Evolutionary conservation across 1,284 basidiomycete species (phyloP), one percentile per base, ranked within the genome.

Genomic region (Farysia itapuensis): DNA sequence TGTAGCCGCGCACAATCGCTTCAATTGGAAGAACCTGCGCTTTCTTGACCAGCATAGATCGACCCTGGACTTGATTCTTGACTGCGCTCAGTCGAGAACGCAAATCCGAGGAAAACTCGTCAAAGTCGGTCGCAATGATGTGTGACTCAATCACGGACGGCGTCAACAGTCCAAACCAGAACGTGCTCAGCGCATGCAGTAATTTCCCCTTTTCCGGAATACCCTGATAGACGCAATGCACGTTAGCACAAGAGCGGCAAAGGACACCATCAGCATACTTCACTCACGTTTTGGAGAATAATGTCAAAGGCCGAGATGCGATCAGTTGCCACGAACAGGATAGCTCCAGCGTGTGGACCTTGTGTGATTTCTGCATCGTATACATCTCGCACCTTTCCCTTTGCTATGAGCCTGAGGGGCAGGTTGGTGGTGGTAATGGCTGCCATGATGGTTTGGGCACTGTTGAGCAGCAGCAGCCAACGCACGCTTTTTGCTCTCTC

Each of bases 251-350:
- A 28, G 25, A 9, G 25, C n/a, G n/a, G 25, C 9, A 9, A n/a
- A 28, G 9, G n/a, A 28, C 9, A 9, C 9, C n/a, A 9, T 28
- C 25, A 28, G 9, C 9, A 28, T 28, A 28, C 9, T 33, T 11
- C 11, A 52, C 49, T 41, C 36, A 51, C 50, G 37, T 75, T 71
- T 28, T 70, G 60, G 8, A 76, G 61, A 24, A 76, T 87, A 56
- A 97, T 88, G 81, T 99, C 94, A 79, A 91, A 98, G 0, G 94
- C 93, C 16, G 90, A 94, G 75, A 97, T 95, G 54, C 95, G 83
- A 79, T 98, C 95, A 13, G 90, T 89, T 5, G 94, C 92, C 42
- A 98, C 87, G 78, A 98, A 97, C 45, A 99, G 83, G 30, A 76
- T 47, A 16, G 73, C 63, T n/a, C 56, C 71, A 8, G 42, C 42